A percentile compares a stretch with the other conserved stretches of the same genome.
Conservation (phyloP, 2,329 filamentous ascomycete genomes). For the Acrocalymma vagum region DNA sequence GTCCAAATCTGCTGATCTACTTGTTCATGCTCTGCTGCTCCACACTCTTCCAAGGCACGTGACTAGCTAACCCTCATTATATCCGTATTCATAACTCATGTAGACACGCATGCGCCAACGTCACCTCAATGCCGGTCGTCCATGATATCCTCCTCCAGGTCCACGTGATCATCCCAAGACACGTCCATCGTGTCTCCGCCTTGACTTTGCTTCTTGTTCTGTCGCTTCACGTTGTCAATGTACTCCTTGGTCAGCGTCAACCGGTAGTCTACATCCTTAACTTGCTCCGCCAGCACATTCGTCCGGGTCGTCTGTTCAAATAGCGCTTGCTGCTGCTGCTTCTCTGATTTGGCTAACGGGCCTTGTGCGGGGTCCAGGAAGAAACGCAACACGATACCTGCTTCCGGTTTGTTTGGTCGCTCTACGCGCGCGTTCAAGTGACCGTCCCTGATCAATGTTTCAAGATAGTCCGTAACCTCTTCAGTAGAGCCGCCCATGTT, state of each 20-base stretch:
- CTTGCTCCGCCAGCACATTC: constrained; percentile 58
- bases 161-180: constrained; percentile 42
- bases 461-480: constrained; percentile 62
- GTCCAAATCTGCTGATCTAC: neutral
- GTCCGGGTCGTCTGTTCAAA: constrained; percentile 60
- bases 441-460: constrained; percentile 61
- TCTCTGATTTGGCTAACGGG: constrained; percentile 48
- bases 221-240: constrained; percentile 60
- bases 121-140: constrained; percentile 41
- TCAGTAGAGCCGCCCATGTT: constrained; percentile 60
- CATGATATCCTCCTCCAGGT: constrained; percentile 51
- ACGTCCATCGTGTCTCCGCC: constrained; percentile 46
- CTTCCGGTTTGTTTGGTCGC: constrained; percentile 46
- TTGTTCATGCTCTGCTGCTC: neutral
- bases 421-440: constrained; percentile 61
- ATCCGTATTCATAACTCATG: too few species aligned
- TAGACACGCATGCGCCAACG: too few species aligned
- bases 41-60: neutral
- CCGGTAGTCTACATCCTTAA: constrained; percentile 63
- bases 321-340: constrained; percentile 54
- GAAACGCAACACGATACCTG: constrained; percentile 63
- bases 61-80: neutral
- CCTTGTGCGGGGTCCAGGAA: constrained; percentile 47
- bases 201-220: constrained; percentile 51
- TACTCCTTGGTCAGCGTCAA: constrained; percentile 68